Evolutionary conservation across 306 rosid species (phyloP).

Genomic region (Carpinus viminea): DNA sequence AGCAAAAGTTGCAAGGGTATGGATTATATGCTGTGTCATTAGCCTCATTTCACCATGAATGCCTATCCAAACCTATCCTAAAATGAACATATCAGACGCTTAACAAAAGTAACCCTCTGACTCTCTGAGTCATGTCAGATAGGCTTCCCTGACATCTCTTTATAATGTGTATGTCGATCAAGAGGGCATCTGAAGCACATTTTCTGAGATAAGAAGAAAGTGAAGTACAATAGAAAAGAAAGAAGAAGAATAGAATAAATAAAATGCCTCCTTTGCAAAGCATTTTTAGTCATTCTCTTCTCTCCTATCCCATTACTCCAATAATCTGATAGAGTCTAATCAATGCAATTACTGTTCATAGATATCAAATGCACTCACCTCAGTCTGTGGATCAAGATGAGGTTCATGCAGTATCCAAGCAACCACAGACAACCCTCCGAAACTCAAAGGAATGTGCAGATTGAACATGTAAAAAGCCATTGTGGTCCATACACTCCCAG

Average conservation of each 20-base stretch:
- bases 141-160: not conserved
- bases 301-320: not conserved
- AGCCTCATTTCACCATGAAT: not conserved
- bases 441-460: slow-evolving; percentile 88
- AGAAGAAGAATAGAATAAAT: not conserved
- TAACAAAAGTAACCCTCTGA: not conserved
- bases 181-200: not conserved
- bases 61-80: not conserved
- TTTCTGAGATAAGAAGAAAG: not conserved
- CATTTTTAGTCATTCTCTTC: slow-evolving; percentile 7
- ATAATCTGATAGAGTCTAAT: not conserved
- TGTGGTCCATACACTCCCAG: slow-evolving; percentile 56
- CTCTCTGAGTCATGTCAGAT: not conserved
- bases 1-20: not conserved
- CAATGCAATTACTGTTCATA: not conserved
- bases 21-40: not conserved
- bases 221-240: not conserved
- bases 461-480: slow-evolving; percentile 65
- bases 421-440: slow-evolving; percentile 71
- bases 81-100: not conserved
- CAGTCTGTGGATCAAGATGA: slow-evolving; percentile 62
- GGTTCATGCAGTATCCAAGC: slow-evolving; percentile 45
- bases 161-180: not conserved
- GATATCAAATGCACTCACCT: slow-evolving; percentile 41
- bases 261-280: slow-evolving; percentile 1